Evolutionary conservation across 176 grass and related monocot genomes (phyloP).

Genomic region (Luzula sylvatica): DNA sequence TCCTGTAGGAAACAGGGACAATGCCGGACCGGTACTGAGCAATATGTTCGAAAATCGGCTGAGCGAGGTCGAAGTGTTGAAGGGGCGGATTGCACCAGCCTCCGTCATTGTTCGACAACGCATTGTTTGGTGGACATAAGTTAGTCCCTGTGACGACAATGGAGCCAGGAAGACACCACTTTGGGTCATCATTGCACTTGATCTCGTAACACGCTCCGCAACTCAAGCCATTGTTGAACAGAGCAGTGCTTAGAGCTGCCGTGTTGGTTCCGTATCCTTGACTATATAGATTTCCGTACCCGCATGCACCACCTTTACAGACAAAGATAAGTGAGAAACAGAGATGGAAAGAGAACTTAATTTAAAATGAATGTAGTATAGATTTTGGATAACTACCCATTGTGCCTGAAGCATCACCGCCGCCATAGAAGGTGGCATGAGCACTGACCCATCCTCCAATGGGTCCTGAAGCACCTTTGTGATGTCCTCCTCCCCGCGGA

Average conservation of each 20-base stretch:
- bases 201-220: constrained; percentile 86
- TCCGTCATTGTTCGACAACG: constrained; percentile 50
- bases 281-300: constrained; percentile 93
- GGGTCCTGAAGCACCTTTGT: too few relatives aligned
- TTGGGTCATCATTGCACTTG: constrained; percentile 31
- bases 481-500: neutral
- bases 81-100: constrained; percentile 89
- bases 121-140: constrained; percentile 88
- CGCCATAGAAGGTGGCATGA: constrained; percentile 94
- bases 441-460: constrained; percentile 50
- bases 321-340: neutral
- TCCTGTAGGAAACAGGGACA: constrained; percentile 66
- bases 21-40: constrained; percentile 75
- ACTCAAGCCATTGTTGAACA: constrained; percentile 85
- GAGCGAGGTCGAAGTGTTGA: constrained; percentile 74
- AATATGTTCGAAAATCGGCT: constrained; percentile 84
- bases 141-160: constrained; percentile 85
- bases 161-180: constrained; percentile 54
- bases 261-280: constrained; percentile 86
- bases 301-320: constrained; percentile 61
- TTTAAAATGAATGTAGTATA: neutral
- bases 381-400: constrained; percentile 34
- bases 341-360: neutral
- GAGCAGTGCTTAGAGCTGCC: constrained; percentile 77
- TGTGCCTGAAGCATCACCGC: constrained; percentile 78